A percentile compares a stretch with the other conserved stretches of the same genome.
Conservation (phyloP, 2,329 filamentous ascomycete species). For the Arachnomyces sp. region DNA sequence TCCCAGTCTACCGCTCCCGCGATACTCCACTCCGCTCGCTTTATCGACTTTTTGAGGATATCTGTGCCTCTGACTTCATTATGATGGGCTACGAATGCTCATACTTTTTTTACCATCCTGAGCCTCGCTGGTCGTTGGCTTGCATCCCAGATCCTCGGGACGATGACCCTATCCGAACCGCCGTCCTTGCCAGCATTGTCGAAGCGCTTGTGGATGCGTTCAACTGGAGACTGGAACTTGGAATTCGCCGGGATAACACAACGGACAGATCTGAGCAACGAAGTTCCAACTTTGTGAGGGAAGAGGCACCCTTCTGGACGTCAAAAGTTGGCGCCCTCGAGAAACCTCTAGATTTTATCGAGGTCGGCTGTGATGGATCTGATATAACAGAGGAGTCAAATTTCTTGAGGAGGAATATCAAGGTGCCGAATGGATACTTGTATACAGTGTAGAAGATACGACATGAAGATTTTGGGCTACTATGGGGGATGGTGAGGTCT, state of each 20-base stretch:
- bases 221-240: constrained; percentile 19
- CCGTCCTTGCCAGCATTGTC: constrained; percentile 19
- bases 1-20: constrained; percentile 16
- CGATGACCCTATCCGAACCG: constrained; percentile 20
- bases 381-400: constrained; percentile 4
- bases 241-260: constrained; percentile 12
- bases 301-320: constrained; percentile 7
- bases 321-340: constrained; percentile 4
- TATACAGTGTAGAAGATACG: constrained; percentile 9
- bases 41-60: constrained; percentile 19
- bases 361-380: constrained; percentile 2
- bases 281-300: constrained; percentile 6
- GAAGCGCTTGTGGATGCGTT: constrained; percentile 17
- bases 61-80: too few relatives aligned
- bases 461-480: too few relatives aligned
- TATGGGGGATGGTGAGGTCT: too few relatives aligned
- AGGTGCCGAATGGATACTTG: constrained; percentile 6
- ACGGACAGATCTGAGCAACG: constrained; percentile 4
- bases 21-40: constrained; percentile 19
- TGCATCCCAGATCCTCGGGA: constrained; percentile 20
- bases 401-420: constrained; percentile 8
- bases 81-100: constrained; percentile 15
- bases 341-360: constrained; percentile 5
- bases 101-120: constrained; percentile 21
- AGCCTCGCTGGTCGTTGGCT: constrained; percentile 12